Evolutionary conservation across 148 eudicot species (phyloP).

Genomic region (Vaccinium vitisidaea): DNA sequence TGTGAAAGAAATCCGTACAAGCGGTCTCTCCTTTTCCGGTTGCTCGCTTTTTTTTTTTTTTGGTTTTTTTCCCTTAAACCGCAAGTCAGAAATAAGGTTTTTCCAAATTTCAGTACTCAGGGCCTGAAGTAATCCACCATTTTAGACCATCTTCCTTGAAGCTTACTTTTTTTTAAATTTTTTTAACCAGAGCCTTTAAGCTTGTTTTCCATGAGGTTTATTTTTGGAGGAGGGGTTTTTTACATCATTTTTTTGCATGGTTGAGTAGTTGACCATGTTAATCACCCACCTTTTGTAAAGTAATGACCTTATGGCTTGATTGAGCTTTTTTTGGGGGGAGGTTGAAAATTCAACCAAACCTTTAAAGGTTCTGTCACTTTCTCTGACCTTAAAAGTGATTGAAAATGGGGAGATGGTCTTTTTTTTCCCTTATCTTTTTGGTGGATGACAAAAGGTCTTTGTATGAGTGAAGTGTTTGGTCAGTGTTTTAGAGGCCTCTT

Average conservation of each 20-base stretch:
- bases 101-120: conserved; percentile 15
- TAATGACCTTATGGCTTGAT: conserved; percentile 31
- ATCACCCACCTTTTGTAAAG: conserved; percentile 44
- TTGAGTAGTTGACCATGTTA: conserved; percentile 38
- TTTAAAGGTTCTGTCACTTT: conserved; percentile 4
- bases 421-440: conserved; percentile 5
- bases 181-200: conserved; percentile 12
- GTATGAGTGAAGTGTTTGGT: conserved; percentile 20
- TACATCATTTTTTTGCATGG: conserved; percentile 43
- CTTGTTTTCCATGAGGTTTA: conserved; percentile 47
- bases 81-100: background rate
- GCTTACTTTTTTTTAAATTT: background rate
- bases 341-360: conserved; percentile 15
- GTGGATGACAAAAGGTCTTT: conserved; percentile 18
- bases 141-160: conserved; percentile 17
- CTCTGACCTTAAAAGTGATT: conserved; percentile 15
- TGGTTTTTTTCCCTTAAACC: background rate
- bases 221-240: conserved; percentile 59
- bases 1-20: conserved; percentile 16
- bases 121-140: conserved; percentile 24
- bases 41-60: background rate
- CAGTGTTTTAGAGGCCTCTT: conserved; percentile 17
- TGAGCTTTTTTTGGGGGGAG: conserved; percentile 18
- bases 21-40: background rate
- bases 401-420: conserved; percentile 11